A percentile compares a stretch with the other conserved stretches of the same genome.
phyloP scores from a whole-genome alignment of 371 early-diverging fungal species.

The Fennellomyces sp. region DNA sequence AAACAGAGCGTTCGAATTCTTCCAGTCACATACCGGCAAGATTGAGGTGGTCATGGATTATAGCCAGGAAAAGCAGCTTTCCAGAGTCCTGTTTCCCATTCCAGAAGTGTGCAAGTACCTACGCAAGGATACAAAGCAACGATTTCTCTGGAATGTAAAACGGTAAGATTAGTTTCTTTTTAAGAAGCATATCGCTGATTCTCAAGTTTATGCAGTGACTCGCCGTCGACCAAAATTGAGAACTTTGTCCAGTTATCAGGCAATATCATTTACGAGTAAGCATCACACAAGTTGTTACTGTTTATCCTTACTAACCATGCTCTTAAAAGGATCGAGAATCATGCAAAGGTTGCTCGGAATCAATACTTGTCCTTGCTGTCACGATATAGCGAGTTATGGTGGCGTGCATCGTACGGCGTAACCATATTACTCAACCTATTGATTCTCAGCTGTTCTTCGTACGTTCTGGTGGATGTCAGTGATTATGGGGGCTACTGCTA shows the following conservation, averaged over 20 bases:
- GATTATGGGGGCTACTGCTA: not conserved
- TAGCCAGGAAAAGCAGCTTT: slow-evolving; percentile 41
- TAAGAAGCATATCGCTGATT: not conserved
- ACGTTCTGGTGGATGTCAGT: slow-evolving; percentile 3
- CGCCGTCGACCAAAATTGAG: slow-evolving; percentile 57
- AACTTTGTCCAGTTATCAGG: slow-evolving; percentile 55
- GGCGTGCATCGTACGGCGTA: slow-evolving; percentile 48
- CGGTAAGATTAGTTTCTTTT: slow-evolving; percentile 23
- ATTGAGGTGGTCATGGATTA: slow-evolving; percentile 59
- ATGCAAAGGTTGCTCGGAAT: slow-evolving; percentile 49
- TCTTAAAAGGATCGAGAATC: slow-evolving; percentile 45
- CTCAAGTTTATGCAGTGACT: slow-evolving; percentile 28
- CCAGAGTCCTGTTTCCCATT: slow-evolving; percentile 54
- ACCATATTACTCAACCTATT: slow-evolving; percentile 46
- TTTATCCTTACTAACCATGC: not conserved
- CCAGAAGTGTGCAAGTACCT: slow-evolving; percentile 58
- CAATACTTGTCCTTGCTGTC: slow-evolving; percentile 39
- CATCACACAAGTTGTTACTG: not conserved
- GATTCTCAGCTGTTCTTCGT: slow-evolving; percentile 30
- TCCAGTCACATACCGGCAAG: slow-evolving; percentile 54
- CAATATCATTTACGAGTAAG: slow-evolving; percentile 57
- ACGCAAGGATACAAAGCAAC: slow-evolving; percentile 47
- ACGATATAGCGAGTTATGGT: slow-evolving; percentile 49
- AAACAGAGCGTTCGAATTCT: slow-evolving; percentile 41
- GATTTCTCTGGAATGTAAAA: slow-evolving; percentile 55